A percentile compares a stretch with the other conserved stretches of the same genome.
These are phyloP conservation scores for Drechmeria coniospora DNA, from an alignment of 2,329 filamentous ascomycete genomes.

Conservation along the genomic window DNA sequence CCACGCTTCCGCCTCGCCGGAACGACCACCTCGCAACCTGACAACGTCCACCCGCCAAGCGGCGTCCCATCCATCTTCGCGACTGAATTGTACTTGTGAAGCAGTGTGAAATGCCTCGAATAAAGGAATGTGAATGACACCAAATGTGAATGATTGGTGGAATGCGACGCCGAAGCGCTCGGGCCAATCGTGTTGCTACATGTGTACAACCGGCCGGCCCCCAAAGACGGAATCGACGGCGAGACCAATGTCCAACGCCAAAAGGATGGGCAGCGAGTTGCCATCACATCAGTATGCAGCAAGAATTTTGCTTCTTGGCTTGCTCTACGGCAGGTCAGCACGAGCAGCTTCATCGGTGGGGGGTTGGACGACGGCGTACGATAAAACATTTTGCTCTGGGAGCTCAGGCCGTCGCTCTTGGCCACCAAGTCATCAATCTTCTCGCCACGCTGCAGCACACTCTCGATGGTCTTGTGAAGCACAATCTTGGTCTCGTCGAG, in stretches of 20 bases:
- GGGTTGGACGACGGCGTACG: conserved; percentile 32
- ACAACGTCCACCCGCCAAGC: too few species aligned
- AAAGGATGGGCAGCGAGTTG: conserved; percentile 8
- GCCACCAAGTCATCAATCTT: conserved; percentile 90
- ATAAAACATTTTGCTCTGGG: conserved; percentile 97
- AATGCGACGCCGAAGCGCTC: too few species aligned
- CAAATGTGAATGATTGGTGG: too few species aligned
- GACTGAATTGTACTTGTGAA: too few species aligned
- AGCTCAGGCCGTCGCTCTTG: conserved; percentile 82
- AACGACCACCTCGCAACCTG: too few species aligned
- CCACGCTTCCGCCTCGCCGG: too few species aligned
- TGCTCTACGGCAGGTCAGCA: conserved; percentile 24
- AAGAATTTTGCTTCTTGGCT: conserved; percentile 71
- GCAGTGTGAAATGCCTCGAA: too few species aligned
- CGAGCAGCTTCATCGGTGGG: not conserved
- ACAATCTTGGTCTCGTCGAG: conserved; percentile 96
- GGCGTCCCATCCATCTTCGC: too few species aligned
- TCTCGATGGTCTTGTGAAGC: conserved; percentile 92
- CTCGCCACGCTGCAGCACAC: conserved; percentile 74
- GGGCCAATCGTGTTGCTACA: too few species aligned
- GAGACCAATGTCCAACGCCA: conserved; percentile 18
- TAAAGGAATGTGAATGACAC: too few species aligned
- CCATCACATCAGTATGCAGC: conserved; percentile 52
- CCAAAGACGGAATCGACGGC: too few species aligned
- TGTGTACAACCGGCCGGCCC: too few species aligned